Evolutionary conservation across 768 basidiomycete genomes (phyloP).

Genomic region (Rubroboletus satanas): DNA sequence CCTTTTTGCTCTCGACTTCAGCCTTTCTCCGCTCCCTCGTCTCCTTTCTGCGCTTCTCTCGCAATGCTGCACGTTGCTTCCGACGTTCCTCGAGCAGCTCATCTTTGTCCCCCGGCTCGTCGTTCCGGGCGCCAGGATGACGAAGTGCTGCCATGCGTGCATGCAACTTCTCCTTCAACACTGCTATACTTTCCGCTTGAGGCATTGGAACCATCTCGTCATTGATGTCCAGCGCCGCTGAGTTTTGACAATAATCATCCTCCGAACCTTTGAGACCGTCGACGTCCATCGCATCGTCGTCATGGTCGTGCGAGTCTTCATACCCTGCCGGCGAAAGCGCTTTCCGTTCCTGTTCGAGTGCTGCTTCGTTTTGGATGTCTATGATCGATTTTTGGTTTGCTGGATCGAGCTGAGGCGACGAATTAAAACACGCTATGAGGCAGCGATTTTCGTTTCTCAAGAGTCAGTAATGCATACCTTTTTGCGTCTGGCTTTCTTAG

Average conservation of each 20-base stretch:
- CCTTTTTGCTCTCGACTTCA: conserved; percentile 56
- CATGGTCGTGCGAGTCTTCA: conserved; percentile 29
- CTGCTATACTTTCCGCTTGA: conserved; percentile 53
- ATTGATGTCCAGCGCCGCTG: not conserved
- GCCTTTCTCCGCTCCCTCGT: conserved; percentile 76
- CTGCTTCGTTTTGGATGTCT: conserved; percentile 66
- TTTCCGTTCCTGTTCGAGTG: conserved; percentile 28
- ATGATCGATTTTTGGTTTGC: conserved; percentile 76
- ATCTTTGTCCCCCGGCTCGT: conserved; percentile 64
- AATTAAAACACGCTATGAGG: not conserved
- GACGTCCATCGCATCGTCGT: conserved; percentile 25
- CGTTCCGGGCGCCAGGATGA: conserved; percentile 33
- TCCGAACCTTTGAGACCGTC: conserved; percentile 32
- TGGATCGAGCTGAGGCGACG: conserved; percentile 72
- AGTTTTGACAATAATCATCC: not conserved
- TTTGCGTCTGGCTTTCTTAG: conserved; percentile 82
- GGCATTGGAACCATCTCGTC: conserved; percentile 61
- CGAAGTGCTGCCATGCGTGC: conserved; percentile 70
- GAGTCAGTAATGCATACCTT: conserved; percentile 50
- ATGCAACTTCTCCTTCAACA: conserved; percentile 71
- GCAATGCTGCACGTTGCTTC: conserved; percentile 70
- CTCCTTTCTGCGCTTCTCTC: conserved; percentile 82
- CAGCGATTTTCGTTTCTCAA: not conserved
- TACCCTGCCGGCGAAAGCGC: conserved; percentile 19
- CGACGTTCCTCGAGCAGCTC: conserved; percentile 80